Evolutionary conservation across 1,284 basidiomycete species (phyloP).

Genomic region (Pseudozyma thailandica): DNA sequence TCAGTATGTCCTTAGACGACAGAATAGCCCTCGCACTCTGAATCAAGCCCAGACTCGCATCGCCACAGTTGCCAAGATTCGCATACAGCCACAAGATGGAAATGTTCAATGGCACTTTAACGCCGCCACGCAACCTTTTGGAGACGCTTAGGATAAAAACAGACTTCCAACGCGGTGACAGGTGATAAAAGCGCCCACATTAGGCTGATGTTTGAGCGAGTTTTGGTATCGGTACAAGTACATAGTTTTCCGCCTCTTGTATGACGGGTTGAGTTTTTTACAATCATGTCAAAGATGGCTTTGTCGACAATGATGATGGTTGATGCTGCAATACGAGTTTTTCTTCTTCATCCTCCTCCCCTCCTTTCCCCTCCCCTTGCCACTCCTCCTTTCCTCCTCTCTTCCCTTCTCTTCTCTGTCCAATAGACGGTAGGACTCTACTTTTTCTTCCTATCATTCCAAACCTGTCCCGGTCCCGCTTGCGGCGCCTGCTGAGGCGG

Average conservation of each 20-base stretch:
- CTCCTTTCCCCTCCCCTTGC: too few relatives aligned
- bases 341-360: too few relatives aligned
- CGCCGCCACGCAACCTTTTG: neutral
- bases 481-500: conserved; percentile 29
- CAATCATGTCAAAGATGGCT: too few relatives aligned
- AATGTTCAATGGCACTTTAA: neutral
- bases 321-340: too few relatives aligned
- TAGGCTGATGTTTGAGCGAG: neutral
- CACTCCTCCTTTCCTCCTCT: neutral
- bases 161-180: neutral
- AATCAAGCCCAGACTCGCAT: too few relatives aligned
- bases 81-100: neutral
- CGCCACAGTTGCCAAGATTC: neutral
- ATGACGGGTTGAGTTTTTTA: too few relatives aligned
- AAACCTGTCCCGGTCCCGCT: conserved; percentile 42
- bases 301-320: too few relatives aligned
- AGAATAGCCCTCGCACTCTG: too few relatives aligned
- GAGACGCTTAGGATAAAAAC: neutral
- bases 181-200: neutral
- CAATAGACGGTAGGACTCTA: too few relatives aligned
- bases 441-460: conserved; percentile 55
- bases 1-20: too few relatives aligned
- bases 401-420: neutral
- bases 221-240: conserved; percentile 36
- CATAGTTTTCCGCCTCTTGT: too few relatives aligned